Evolutionary conservation across 768 basidiomycete genomes (phyloP), one percentile per base, ranked within the genome.

Genomic region (Phlebiopsis gigantea): DNA sequence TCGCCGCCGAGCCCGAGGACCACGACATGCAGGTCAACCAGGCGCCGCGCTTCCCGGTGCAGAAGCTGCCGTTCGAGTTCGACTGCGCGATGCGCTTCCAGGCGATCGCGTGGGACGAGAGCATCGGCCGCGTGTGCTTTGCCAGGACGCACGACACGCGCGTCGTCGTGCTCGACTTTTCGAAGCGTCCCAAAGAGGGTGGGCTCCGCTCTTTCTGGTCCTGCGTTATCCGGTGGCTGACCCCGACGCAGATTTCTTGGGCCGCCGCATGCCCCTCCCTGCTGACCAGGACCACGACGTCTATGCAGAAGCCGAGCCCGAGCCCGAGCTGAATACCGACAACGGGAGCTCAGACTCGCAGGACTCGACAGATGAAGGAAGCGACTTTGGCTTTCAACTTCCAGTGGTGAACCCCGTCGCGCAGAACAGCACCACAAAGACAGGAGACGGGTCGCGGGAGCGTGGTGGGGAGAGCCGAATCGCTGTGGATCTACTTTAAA

Each of bases 41-140:
- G 31, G 28, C 41, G 41, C 47, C 47, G 14, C 43, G 56, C 19
- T 61, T 28, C 22, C 41, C 31, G 49, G 58, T 25, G 44, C 67
- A 24, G 29, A 10, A 41, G 59, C 17, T 51, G 56, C 47, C 61
- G 46, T 24, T 50, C 55, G 5, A 53, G 29, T 14, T 61, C 57
- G 57, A 45, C 44, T 15, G 45, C 57, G 53, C 29, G 53, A 12
- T 66, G 62, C 17, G 49, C 8, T 64, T 83, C 30, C 67, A 69
- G 17, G 74, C 80, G 14, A 75, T 86, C 29, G 73, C 80, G 5
- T 88, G 83, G 82, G 86, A 88, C 58, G 85, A 88, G 65, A 73
- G 75, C 24, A 81, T 80, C 15, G 85, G 85, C 3, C 74, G 84
- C 34, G 72, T 87, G 14, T 80, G 80, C 61, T 68, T 85, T 7